phyloP scores from a whole-genome alignment of 2,329 filamentous ascomycete species.

The Diaporthe citriasiana region DNA sequence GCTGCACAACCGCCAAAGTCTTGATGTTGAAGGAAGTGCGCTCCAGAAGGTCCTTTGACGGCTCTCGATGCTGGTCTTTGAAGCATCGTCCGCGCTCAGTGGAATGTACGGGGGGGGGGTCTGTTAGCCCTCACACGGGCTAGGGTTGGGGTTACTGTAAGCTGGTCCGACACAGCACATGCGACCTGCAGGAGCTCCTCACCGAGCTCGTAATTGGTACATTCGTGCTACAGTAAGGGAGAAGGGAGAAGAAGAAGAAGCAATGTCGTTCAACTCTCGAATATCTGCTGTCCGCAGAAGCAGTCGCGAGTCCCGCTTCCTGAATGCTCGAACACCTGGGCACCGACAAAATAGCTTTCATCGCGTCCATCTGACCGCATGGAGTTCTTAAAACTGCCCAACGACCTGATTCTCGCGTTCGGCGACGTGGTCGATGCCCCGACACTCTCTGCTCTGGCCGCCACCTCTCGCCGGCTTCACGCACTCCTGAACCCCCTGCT shows the following conservation, averaged over 20 bases:
- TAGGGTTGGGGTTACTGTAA: too few species aligned
- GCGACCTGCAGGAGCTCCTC: too few species aligned
- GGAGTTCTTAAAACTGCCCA: background rate
- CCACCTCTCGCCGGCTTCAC: background rate
- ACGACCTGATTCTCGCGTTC: background rate
- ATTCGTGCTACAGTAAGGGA: too few species aligned
- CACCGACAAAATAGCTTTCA: background rate
- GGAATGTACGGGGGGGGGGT: too few species aligned
- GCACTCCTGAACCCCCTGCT: background rate
- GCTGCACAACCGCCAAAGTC: background rate
- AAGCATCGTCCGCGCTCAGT: too few species aligned
- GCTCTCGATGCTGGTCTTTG: too few species aligned
- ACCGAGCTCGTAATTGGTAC: too few species aligned
- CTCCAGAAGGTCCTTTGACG: background rate
- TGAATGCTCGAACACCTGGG: background rate
- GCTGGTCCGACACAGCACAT: too few species aligned
- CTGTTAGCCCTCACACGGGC: too few species aligned
- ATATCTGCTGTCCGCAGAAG: background rate
- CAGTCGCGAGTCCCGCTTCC: background rate
- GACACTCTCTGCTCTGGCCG: background rate
- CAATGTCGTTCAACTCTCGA: background rate
- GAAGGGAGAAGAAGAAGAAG: too few species aligned
- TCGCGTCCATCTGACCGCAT: background rate
- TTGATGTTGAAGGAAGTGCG: background rate
- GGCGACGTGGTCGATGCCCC: background rate